These are phyloP conservation scores for Santalum album DNA, from an alignment of 164 flowering plant genomes.

Conservation along the genomic window DNA sequence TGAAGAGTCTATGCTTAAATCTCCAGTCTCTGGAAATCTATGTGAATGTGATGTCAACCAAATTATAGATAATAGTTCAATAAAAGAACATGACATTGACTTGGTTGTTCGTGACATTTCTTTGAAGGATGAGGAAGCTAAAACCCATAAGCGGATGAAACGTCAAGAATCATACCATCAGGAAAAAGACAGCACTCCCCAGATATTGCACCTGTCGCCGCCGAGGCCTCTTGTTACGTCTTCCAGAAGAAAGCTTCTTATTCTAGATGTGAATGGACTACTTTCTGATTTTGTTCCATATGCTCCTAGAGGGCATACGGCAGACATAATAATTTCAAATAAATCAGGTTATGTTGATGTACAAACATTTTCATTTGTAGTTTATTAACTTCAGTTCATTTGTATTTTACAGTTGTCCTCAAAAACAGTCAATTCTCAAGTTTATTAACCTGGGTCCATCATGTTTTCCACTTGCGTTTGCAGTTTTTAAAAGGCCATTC, in stretches of 20 bases:
- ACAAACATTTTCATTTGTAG: no score
- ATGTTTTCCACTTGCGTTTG: constrained; percentile 6
- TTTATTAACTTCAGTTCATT: no score
- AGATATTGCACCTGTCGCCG: not conserved
- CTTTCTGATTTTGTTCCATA: constrained; percentile 43
- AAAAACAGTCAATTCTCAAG: no score
- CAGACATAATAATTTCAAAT: constrained; percentile 20
- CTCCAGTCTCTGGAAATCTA: no score
- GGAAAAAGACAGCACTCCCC: not conserved
- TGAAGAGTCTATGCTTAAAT: no score
- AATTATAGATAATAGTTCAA: constrained; percentile 1
- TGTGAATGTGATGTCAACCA: no score
- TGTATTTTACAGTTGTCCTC: no score
- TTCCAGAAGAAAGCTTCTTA: constrained; percentile 45
- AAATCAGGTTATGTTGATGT: constrained; percentile 59
- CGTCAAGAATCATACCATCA: not conserved
- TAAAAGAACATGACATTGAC: not conserved
- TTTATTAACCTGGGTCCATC: no score
- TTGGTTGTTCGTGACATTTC: not conserved
- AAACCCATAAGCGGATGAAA: constrained; percentile 1
- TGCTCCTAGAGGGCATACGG: constrained; percentile 12
- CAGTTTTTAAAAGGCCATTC: constrained; percentile 65
- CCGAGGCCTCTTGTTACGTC: not conserved
- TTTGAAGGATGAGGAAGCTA: not conserved
- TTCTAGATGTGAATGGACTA: constrained; percentile 63